Conservation (phyloP, 2,329 filamentous ascomycete species). For the Fusarium acutatum region DNA sequence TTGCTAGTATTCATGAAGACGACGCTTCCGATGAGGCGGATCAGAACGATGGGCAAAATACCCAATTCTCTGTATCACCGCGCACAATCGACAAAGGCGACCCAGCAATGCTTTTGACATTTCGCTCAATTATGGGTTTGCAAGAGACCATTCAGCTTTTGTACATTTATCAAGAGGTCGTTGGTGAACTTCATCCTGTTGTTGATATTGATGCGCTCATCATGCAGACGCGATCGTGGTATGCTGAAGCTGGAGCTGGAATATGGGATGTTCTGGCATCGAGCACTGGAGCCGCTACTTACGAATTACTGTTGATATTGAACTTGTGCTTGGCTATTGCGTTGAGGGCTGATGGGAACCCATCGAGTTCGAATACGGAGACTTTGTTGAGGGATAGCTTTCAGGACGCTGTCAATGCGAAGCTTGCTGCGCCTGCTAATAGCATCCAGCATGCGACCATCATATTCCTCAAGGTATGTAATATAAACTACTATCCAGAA, state of each 20-base stretch:
- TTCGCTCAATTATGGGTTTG: constrained; percentile 9
- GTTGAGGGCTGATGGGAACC: constrained; percentile 4
- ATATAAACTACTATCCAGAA: no score
- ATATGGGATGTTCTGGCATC: constrained; percentile 16
- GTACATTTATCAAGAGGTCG: constrained; percentile 20
- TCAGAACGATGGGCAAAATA: not conserved
- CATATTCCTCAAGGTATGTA: constrained; percentile 11
- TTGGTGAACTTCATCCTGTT: constrained; percentile 20
- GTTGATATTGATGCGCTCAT: constrained; percentile 15
- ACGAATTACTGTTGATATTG: constrained; percentile 8
- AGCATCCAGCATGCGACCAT: constrained; percentile 24
- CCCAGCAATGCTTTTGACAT: constrained; percentile 8
- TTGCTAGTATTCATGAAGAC: constrained; percentile 25
- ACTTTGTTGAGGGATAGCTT: constrained; percentile 14
- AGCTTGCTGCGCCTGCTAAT: constrained; percentile 19
- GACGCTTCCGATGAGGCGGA: constrained; percentile 1
- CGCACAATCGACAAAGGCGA: constrained; percentile 11
- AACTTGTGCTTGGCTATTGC: constrained; percentile 21
- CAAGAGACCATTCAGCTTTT: constrained; percentile 18
- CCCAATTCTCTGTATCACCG: not conserved
- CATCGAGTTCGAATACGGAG: not conserved
- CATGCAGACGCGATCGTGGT: constrained; percentile 10
- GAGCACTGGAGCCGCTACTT: constrained; percentile 3
- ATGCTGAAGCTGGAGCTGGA: constrained; percentile 7
- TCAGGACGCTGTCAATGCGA: constrained; percentile 22